Evolutionary conservation across 371 early-diverging fungal genomes (phyloP), one percentile per base, ranked within the genome.

Genomic region (Umbelopsis sp.): DNA sequence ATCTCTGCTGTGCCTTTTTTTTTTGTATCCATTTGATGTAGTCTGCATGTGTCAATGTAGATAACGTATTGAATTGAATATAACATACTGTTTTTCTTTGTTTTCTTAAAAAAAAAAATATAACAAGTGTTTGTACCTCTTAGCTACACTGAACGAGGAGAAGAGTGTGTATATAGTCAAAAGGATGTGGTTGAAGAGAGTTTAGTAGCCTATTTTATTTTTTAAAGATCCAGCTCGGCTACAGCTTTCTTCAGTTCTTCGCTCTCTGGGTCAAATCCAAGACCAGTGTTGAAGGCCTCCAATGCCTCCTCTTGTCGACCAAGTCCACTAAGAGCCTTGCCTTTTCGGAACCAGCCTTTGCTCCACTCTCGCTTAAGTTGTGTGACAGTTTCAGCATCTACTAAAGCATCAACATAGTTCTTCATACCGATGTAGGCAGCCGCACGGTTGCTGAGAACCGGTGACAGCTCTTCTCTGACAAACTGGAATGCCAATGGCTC

Each of bases 301-400:
- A 87, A 76, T 20, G 91, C 93, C 72, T 92, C 93, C 41, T 84
- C 80, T 46, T 79, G 75, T 38, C 91, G 75, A 24, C 82, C 86
- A 67, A 93, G 69, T 16, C 89, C 92, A 50, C 83, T 73, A 51
- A 93, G 76, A 41, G 94, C 92, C 62, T 86, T 85, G 52, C 94
- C 94, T 74, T 91, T 91, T 63, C 94, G 80, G 79, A 93, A 93
- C 77, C 90, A 87, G 25, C 92, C 93, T 80, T 93, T 93, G 70
- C 89, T 84, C 93, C 92, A 93, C 44, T 87, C 88, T 20, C 87
- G 84, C 72, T 87, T 90, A 64, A 93, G 73, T 48, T 88, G 76
- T n/a, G 91, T 90, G 29, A 91, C 91, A 50, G 85, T 82, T 74
- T 92, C 91, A 2, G 93, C 87, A 74, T 93, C 93, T 63, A 90